Conservation (phyloP, 139 green algal genomes). For the Marvania coccoides region DNA sequence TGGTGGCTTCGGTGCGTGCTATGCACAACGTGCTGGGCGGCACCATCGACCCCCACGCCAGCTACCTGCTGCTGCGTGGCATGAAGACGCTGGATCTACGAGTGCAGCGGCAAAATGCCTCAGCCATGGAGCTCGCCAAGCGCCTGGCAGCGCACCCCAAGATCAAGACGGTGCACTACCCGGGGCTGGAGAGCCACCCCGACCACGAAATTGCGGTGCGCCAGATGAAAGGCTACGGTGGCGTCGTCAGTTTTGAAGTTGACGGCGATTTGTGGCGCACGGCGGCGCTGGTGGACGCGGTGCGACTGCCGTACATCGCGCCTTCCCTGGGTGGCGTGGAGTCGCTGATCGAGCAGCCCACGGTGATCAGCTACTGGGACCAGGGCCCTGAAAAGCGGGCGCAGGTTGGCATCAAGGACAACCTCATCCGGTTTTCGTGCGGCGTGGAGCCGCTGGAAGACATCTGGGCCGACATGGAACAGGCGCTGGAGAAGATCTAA, state of each 20-base stretch:
- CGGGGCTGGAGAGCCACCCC: constrained; percentile 80
- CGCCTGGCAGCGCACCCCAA: constrained; percentile 78
- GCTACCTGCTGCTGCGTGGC: constrained; percentile 92
- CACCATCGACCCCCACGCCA: constrained; percentile 91
- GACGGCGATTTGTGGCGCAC: constrained; percentile 83
- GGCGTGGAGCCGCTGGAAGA: constrained; percentile 92
- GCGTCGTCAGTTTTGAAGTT: constrained; percentile 91
- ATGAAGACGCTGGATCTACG: constrained; percentile 96
- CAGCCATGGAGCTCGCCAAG: constrained; percentile 57
- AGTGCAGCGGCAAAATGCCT: constrained; percentile 74
- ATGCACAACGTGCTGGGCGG: constrained; percentile 98
- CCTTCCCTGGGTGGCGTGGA: constrained; percentile 96
- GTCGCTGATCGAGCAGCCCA: constrained; percentile 97
- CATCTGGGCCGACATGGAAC: constrained; percentile 88
- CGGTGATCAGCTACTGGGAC: constrained; percentile 83
- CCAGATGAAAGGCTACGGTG: constrained; percentile 94
- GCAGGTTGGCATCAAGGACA: constrained; percentile 95
- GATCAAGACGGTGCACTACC: constrained; percentile 64
- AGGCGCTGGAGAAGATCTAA: constrained; percentile 79
- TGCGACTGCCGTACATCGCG: constrained; percentile 95
- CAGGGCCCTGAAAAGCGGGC: constrained; percentile 79
- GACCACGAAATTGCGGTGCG: constrained; percentile 87
- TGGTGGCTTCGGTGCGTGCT: constrained; percentile 70
- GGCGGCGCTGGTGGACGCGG: constrained; percentile 85
- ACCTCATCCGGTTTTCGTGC: constrained; percentile 87